These are phyloP conservation scores for Orbilia blumenaviensis DNA, from an alignment of 2,329 filamentous ascomycete species.

Conservation along the genomic window DNA sequence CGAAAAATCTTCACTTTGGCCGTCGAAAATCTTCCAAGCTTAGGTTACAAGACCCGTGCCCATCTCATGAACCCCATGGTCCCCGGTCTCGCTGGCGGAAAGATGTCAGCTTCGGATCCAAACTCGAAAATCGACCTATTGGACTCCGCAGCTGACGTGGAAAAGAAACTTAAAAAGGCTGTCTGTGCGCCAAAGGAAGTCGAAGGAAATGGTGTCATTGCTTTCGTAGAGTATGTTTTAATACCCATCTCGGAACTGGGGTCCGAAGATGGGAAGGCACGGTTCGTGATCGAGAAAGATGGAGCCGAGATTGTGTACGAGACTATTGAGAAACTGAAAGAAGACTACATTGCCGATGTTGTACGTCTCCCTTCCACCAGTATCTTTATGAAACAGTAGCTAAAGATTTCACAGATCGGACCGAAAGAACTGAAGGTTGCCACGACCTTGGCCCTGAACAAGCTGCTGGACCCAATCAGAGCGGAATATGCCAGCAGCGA, in stretches of 20 bases:
- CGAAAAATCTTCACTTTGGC: constrained; percentile 88
- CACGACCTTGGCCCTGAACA: constrained; percentile 75
- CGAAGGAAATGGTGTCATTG: constrained; percentile 85
- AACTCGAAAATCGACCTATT: constrained; percentile 95
- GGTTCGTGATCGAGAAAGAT: constrained; percentile 56
- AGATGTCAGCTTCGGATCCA: constrained; percentile 60
- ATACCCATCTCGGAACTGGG: constrained; percentile 77
- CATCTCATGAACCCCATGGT: constrained; percentile 89
- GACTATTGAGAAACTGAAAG: constrained; percentile 76
- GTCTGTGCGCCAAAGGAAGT: constrained; percentile 77
- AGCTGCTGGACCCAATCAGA: constrained; percentile 80
- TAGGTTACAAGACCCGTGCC: constrained; percentile 81
- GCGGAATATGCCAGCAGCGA: constrained; percentile 73
- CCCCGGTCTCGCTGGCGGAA: constrained; percentile 73
- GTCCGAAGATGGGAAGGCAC: constrained; percentile 62
- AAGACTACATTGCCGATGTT: constrained; percentile 81
- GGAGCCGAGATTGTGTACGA: constrained; percentile 67
- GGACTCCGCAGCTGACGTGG: constrained; percentile 76
- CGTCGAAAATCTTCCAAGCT: constrained; percentile 81
- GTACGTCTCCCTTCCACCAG: constrained; percentile 63
- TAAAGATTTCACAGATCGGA: constrained; percentile 68
- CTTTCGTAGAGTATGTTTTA: constrained; percentile 86
- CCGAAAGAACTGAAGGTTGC: constrained; percentile 90
- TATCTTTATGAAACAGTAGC: constrained; percentile 17
- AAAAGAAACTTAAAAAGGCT: constrained; percentile 87